Conservation (phyloP, 2,329 filamentous ascomycete species). For the Aspergillus sp. region DNA sequence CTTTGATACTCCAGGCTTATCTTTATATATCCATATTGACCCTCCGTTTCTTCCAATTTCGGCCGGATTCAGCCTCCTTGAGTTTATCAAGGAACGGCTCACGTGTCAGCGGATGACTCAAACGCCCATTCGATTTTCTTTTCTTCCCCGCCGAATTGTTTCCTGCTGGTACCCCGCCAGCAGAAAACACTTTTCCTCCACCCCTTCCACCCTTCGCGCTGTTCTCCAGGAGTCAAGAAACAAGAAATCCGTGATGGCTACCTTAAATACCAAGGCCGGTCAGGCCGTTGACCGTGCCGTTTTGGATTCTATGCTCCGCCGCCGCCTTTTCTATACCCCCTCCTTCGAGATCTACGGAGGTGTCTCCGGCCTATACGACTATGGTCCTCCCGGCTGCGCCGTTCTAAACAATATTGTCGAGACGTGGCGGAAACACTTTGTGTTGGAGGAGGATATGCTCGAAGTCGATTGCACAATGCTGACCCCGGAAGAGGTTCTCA, state of each 20-base stretch:
- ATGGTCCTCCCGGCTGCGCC: constrained; percentile 83
- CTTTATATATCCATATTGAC: neutral
- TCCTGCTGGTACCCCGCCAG: constrained; percentile 20
- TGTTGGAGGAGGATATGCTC: constrained; percentile 91
- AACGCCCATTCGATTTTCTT: constrained; percentile 33
- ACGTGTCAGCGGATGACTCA: constrained; percentile 41
- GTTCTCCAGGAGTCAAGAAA: constrained; percentile 29
- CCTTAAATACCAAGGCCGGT: constrained; percentile 78
- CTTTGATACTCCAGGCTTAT: neutral
- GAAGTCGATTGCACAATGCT: constrained; percentile 93
- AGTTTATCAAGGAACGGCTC: constrained; percentile 17
- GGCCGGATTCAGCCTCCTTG: neutral
- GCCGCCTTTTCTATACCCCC: constrained; percentile 91
- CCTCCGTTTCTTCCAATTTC: neutral
- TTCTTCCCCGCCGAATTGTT: constrained; percentile 36
- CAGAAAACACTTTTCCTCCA: constrained; percentile 41
- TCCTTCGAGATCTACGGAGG: constrained; percentile 95
- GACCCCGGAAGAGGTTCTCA: constrained; percentile 89
- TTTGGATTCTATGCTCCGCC: constrained; percentile 82
- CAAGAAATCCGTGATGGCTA: constrained; percentile 51
- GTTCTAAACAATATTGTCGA: constrained; percentile 87
- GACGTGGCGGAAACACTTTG: constrained; percentile 88
- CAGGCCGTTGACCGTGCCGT: constrained; percentile 80
- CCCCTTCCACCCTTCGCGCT: constrained; percentile 32
- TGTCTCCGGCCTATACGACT: constrained; percentile 87